Evolutionary conservation across 306 rosid species (phyloP).

Genomic region (Fragaria ananassa): DNA sequence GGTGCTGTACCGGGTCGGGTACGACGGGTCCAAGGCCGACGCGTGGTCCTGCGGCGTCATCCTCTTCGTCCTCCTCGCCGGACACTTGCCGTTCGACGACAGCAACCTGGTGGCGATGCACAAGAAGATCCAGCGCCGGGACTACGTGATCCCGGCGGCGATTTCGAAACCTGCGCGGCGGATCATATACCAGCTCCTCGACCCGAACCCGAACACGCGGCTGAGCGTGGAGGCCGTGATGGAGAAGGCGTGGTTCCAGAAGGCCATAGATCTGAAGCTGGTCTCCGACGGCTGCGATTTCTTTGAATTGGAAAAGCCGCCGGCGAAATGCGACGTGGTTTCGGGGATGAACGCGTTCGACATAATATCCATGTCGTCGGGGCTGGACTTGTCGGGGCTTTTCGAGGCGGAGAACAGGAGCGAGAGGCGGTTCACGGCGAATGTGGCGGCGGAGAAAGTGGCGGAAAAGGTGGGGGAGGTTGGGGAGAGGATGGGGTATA

Average conservation of each 20-base stretch:
- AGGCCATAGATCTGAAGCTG: constrained; percentile 17
- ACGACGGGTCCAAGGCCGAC: constrained; percentile 80
- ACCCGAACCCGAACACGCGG: constrained; percentile 69
- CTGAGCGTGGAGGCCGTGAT: constrained; percentile 39
- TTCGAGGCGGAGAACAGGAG: constrained; percentile 42
- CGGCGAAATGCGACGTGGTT: background rate
- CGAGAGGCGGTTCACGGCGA: constrained; percentile 58
- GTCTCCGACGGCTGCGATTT: constrained; percentile 18
- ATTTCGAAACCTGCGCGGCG: constrained; percentile 51
- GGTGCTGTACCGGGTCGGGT: constrained; percentile 52
- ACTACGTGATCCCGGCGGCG: constrained; percentile 54
- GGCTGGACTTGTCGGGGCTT: constrained; percentile 70
- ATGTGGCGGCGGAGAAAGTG: constrained; percentile 33
- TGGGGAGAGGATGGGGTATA: constrained; percentile 54
- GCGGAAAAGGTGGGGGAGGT: constrained; percentile 58
- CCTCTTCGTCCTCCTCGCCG: constrained; percentile 65
- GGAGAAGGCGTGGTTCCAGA: constrained; percentile 55
- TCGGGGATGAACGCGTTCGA: constrained; percentile 72
- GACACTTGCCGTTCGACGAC: constrained; percentile 68
- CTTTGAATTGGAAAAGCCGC: constrained; percentile 16
- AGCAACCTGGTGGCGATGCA: constrained; percentile 60
- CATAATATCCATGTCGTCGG: constrained; percentile 87
- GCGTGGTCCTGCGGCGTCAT: constrained; percentile 94
- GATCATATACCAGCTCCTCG: constrained; percentile 56
- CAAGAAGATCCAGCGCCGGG: constrained; percentile 52